Base-by-base conservation (phyloP, 2,329 filamentous ascomycete genomes). In the Endoconidiophora laricicola region DNA sequence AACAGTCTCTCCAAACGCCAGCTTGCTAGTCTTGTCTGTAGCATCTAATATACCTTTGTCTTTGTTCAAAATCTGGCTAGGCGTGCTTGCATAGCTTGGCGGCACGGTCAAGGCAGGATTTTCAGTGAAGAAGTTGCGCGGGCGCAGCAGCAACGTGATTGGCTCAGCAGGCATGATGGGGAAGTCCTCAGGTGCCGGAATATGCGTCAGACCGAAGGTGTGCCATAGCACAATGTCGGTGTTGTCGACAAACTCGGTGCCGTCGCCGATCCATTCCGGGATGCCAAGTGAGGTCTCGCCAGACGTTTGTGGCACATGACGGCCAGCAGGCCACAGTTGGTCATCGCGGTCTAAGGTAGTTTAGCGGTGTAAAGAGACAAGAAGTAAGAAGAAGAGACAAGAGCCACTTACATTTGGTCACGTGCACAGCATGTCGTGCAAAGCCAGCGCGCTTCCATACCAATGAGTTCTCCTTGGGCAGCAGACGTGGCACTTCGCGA, bases 371-470 rank as follows among this genome's bases (percentile, higher is more conserved):
- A 33, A 33, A 33, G 9, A 33, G 5, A 12, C 4, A 14, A 20
- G 29, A 9, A 40, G 6, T n/a, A 1, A 7, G 16, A 12, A 12
- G 22, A 36, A 7, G 24, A 7, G 6, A 4, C 10, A 33, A 48
- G 23, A n/a, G 24, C 4, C 14, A 53, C 78, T 70, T 75, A 90
- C 85, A 94, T 59, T 81, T 85, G 0, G 88, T 94, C 7, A 94
- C 87, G 60, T 91, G 84, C 1, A 94, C 79, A 2, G 87, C 83
- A 60, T 94, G 86, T 36, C 86, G 69, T 0, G 88, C 86, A 58
- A 94, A 95, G 0, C 82, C 86, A 1, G 87, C 88, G 18, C 88
- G 74, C 66, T 93, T 93, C 82, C 86, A 93, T 5, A 93, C 87
- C 22, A 95, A 62, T 1, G 83, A 79, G 1, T 81, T 81, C 54